Evolutionary conservation across 306 rosid genomes (phyloP), one percentile per base, ranked within the genome.

Genomic region (Trifolium dubium): DNA sequence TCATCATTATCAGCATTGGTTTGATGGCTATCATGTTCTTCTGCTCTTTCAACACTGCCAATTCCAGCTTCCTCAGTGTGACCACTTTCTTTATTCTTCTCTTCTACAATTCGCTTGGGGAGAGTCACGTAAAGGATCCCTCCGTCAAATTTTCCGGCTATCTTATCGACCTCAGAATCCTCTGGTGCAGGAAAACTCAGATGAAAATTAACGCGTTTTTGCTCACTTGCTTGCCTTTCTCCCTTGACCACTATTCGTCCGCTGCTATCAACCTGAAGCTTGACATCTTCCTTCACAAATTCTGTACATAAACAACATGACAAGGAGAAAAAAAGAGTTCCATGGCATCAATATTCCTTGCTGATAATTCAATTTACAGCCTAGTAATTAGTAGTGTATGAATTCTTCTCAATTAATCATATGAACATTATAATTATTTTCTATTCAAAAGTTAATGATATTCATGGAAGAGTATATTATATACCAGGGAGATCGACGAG

Each of bases 401-500:
- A 60, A 51, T 31, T 73, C 34, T 64, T 43, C 39, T 46, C 0
- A 49, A 39, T 59, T 54, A 6, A 54, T 65, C 17, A 65, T 65
- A 37, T 8, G 49, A 47, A 59, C 68, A 72, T 77, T 77, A 60
- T 68, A 32, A 54, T 73, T 63, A 46, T 15, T 35, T 46, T 55
- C 0, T 23, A 28, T 50, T 51, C 6, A 40, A 34, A 78, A 60
- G 10, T 74, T 13, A 29, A 35, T 13, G 28, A 51, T 50, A 66
- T 66, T 28, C 28, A 23, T 44, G 8, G 13, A 1, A n/a, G n/a
- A n/a, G n/a, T n/a, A 23, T 23, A 66, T 59, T 15, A 92, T 93
- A 71, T 89, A 92, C 96, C 96, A 46, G 92, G 93, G 73, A 92
- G 92, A 85, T 86, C 90, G 56, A 92, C 85, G 4, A 88, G 39